A percentile compares a stretch with the other conserved stretches of the same genome.
Evolutionary conservation across 2,329 filamentous ascomycete species (phyloP).

Genomic region (Neonectria ditissima): DNA sequence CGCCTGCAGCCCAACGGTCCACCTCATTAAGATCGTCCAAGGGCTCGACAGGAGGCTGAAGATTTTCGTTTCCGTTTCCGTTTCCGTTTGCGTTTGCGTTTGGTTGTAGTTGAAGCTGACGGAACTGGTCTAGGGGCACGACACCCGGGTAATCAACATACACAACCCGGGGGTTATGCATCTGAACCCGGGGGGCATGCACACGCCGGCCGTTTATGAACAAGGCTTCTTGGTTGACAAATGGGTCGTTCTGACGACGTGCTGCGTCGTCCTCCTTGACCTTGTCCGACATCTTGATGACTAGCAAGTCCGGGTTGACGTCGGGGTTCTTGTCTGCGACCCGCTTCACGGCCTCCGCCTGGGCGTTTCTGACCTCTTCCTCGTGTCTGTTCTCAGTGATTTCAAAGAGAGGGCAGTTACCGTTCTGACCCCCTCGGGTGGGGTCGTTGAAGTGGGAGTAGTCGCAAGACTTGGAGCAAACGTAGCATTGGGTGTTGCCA

Average conservation of each 20-base stretch:
- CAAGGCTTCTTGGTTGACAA: conserved; percentile 2
- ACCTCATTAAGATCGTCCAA: background rate
- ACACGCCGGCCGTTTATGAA: conserved; percentile 5
- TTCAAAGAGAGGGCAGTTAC: conserved; percentile 78
- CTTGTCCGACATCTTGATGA: conserved; percentile 68
- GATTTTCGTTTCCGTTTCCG: background rate
- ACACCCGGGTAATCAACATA: too few relatives aligned
- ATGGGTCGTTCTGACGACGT: conserved; percentile 32
- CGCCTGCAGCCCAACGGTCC: background rate
- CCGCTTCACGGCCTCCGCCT: conserved; percentile 66
- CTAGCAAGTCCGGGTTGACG: conserved; percentile 67
- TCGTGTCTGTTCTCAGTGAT: conserved; percentile 69
- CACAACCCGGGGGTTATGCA: too few relatives aligned
- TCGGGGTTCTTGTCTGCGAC: conserved; percentile 70
- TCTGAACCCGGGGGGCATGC: background rate
- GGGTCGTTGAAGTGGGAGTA: conserved; percentile 79
- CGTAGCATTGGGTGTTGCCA: conserved; percentile 70
- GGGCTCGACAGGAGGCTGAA: background rate
- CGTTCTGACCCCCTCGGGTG: conserved; percentile 57
- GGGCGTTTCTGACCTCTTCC: conserved; percentile 71
- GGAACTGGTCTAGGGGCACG: background rate
- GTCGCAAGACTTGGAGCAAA: conserved; percentile 74
- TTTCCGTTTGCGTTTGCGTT: background rate
- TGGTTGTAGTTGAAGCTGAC: background rate
- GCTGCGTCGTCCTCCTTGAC: conserved; percentile 58